Conservation (phyloP, 371 early-diverging fungal genomes). For the Neoconidiobolus thromboides region DNA sequence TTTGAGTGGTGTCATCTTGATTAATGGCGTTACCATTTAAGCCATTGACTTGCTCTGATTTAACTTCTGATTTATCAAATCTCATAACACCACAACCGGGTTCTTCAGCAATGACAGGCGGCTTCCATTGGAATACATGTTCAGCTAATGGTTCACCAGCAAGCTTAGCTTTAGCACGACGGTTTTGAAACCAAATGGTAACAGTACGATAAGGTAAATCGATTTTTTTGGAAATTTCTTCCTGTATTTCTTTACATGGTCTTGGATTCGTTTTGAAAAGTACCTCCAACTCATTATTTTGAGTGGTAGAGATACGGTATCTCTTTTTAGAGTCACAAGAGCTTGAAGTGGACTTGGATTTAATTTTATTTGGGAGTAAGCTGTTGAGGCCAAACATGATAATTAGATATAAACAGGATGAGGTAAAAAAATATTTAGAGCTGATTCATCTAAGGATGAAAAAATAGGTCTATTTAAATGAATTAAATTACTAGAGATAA, state of each 20-base stretch:
- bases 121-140: conserved; percentile 6
- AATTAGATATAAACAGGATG: no score
- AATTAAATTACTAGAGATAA: no score
- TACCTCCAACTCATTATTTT: conserved; percentile 1
- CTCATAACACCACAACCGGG: not conserved
- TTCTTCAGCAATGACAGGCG: not conserved
- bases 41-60: no score
- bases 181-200: conserved; percentile 99
- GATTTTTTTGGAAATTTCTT: conserved; percentile 62
- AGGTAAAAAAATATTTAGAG: no score
- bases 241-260: conserved; percentile 60
- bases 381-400: no score
- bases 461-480: no score
- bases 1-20: no score
- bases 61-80: no score
- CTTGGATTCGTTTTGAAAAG: conserved; percentile 4
- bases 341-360: no score
- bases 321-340: not conserved
- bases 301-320: not conserved
- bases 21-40: no score
- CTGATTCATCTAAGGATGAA: no score
- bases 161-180: conserved; percentile 80
- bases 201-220: conserved; percentile 86
- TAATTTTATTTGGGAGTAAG: no score
- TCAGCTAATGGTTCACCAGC: conserved; percentile 1